Base-by-base conservation (phyloP, 2,329 filamentous ascomycete genomes). In the Emmonsia crescens region DNA sequence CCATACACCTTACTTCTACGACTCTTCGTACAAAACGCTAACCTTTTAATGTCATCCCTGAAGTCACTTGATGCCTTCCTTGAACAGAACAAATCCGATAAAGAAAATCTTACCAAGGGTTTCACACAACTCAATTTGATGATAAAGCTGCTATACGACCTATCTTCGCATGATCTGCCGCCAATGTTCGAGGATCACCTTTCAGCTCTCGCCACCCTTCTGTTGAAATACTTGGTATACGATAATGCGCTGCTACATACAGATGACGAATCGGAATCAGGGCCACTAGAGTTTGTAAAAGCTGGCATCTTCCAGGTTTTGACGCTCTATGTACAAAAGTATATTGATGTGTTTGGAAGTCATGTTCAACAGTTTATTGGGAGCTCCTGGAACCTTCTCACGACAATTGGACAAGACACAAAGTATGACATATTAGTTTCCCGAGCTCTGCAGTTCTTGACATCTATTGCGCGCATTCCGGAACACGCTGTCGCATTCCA, bases 371-470 rank as follows among this genome's bases (percentile, higher is more conserved):
- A 88, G 42, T 97, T 99, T 76, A 90, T 96, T 66, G 86, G 87
- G 63, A 94, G 87, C 67, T 92, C 90, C 0, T 99, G 94, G 94
- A 89, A 85, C 66, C 82, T 99, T 65, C 81, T 99, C 67, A 96
- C 94, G 19, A 88, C 86, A 2, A 88, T 92, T 58, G 91, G 93
- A 0, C 80, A 88, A 5, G 88, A 96, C 75, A 93, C 89, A 60
- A 96, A 96, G 74, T 96, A 95, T 75, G 94, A 99, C 72, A 87
- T 90, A 62, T 82, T 99, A 51, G 92, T 96, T 68, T 96, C 93
- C 83, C 92, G 91, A 75, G 93, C 93, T 0, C 78, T 99, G 64
- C 91, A 96, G 70, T 99, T 99, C 75, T 78, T 99, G 72, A 97
- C 92, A 0, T 90, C 92, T 8, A 88, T 97, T 38, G 89, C 91